Evolutionary conservation across 2,329 filamentous ascomycete species (phyloP), one percentile per base, ranked within the genome.

Genomic region (Coniella lustricola): DNA sequence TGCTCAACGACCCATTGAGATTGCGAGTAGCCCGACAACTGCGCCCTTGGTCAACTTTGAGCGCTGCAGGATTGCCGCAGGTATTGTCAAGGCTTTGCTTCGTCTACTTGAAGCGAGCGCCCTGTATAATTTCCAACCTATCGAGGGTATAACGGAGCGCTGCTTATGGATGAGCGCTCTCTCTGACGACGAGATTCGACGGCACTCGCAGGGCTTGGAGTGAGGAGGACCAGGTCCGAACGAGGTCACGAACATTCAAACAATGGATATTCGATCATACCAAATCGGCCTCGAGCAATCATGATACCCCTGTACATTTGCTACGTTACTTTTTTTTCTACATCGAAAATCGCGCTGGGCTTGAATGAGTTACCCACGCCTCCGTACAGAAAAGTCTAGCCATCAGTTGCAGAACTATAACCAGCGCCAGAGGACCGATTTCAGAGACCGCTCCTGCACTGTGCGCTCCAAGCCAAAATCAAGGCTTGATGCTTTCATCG

Each of bases 111-210:
- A 93, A 65, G 84, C 85, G 1, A 90, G 86, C 62, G 80, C 82
- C 18, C 76, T 81, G 48, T 93, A 91, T 62, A 68, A 71, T 7
- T 90, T 91, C 62, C 76, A 82, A 57, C 82, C 86, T 1, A 80
- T 90, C 33, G 84, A 88, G 53, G 85, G 86, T 45, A 78, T 90
- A 44, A 84, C 87, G 4, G 86, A 88, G 65, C 76, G 85, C 54
- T 93, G 87, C 62, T 73, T 93, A n/a, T 93, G 88, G 87, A 82
- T 93, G 69, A 83, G 85, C 40, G 85, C 87, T 9, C 64, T 93
- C 47, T 78, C 69, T 47, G 87, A 91, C 55, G 79, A 82, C n/a
- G 85, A 90, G 59, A 89, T 93, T 59, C 68, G 77, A 49, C 69
- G 66, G 52, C 68, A 71, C 48, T 77, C 75, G 7, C 40, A 29